phyloP scores from a whole-genome alignment of 106 monocot species.

The Dioscorea alata region DNA sequence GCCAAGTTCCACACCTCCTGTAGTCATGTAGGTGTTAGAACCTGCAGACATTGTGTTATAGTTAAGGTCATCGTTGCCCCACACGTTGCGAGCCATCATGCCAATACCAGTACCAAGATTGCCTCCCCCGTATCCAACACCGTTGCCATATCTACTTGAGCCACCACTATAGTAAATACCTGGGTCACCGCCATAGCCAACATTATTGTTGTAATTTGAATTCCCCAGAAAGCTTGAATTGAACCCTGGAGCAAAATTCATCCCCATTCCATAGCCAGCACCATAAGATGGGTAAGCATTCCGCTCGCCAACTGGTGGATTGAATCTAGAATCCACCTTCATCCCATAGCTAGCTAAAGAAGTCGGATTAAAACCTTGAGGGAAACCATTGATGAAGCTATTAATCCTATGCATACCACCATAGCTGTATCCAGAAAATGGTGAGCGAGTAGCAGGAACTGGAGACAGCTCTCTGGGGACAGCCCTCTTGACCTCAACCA shows the following conservation, averaged over 20 bases:
- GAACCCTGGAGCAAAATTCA: constrained; percentile 23
- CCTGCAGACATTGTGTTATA: constrained; percentile 19
- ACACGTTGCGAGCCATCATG: constrained; percentile 28
- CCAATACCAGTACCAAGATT: constrained; percentile 8
- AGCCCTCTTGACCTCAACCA: constrained; percentile 40
- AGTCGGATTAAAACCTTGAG: constrained; percentile 21
- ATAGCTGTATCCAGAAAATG: constrained; percentile 12
- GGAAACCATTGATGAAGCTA: constrained; percentile 25
- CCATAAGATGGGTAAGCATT: constrained; percentile 15
- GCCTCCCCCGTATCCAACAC: constrained; percentile 3
- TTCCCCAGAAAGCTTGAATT: neutral
- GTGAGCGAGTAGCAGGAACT: constrained; percentile 6
- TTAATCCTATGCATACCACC: constrained; percentile 18
- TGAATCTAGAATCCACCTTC: constrained; percentile 30
- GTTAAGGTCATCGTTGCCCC: constrained; percentile 22
- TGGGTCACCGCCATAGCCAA: constrained; percentile 20
- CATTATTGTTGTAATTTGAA: neutral
- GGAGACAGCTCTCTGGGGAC: constrained; percentile 32
- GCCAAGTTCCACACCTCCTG: constrained; percentile 18
- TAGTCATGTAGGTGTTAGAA: constrained; percentile 17
- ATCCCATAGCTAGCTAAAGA: constrained; percentile 30
- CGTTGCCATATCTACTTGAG: constrained; percentile 19
- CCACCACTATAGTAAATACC: constrained; percentile 16
- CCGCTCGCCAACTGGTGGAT: constrained; percentile 11
- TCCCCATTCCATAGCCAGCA: constrained; percentile 26